Percentiles rank a stretch among this genome's conserved stretches.
Conservation (phyloP, 2,329 filamentous ascomycete genomes). For the Annulohypoxylon truncatum region DNA sequence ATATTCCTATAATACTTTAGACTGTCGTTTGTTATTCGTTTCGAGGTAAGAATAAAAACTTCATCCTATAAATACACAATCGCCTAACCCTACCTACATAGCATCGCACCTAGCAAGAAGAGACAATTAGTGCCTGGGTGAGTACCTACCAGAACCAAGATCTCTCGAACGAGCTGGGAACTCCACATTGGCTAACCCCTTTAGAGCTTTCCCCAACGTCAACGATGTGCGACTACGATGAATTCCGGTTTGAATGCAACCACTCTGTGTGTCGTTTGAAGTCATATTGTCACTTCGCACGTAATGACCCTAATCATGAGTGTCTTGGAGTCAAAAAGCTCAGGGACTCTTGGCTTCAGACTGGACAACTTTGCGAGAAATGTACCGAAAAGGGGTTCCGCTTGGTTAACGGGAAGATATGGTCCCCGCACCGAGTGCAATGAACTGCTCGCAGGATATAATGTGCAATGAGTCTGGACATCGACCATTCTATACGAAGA, state of each 20-base stretch:
- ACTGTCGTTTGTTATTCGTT: background rate
- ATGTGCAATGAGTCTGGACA: slow-evolving; percentile 2
- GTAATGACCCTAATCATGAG: slow-evolving; percentile 76
- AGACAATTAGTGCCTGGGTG: slow-evolving; percentile 1
- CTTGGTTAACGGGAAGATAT: slow-evolving; percentile 45
- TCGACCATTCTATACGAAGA: background rate
- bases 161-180: background rate
- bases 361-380: slow-evolving; percentile 60
- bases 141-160: slow-evolving; percentile 4
- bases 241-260: slow-evolving; percentile 73
- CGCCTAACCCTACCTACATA: slow-evolving; percentile 13
- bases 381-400: slow-evolving; percentile 53
- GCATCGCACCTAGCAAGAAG: background rate
- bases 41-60: slow-evolving; percentile 12
- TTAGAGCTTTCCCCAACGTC: background rate
- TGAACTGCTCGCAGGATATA: slow-evolving; percentile 7
- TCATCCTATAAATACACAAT: background rate
- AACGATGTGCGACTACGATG: slow-evolving; percentile 77
- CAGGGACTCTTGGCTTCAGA: slow-evolving; percentile 68
- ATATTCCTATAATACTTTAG: background rate
- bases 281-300: slow-evolving; percentile 79
- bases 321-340: slow-evolving; percentile 76
- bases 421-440: slow-evolving; percentile 25
- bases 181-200: slow-evolving; percentile 7
- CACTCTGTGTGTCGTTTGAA: slow-evolving; percentile 71